A percentile compares a stretch with the other conserved stretches of the same genome.
These are phyloP conservation scores for Balansia obtecta DNA, from an alignment of 2,329 filamentous ascomycete species.

Conservation along the genomic window DNA sequence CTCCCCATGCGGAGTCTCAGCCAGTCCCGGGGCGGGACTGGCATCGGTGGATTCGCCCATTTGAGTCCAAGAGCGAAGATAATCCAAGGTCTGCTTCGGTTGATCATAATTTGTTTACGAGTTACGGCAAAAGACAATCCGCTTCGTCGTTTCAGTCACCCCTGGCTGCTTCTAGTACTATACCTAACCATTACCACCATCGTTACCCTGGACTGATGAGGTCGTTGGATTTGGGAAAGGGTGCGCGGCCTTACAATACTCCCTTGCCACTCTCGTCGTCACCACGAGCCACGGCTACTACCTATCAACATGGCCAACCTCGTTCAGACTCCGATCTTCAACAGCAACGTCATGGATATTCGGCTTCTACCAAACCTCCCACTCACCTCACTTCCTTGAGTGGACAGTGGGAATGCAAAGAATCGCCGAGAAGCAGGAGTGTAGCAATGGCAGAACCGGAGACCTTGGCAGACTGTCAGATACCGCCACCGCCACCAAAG, in stretches of 20 bases:
- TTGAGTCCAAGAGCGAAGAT: constrained; percentile 28
- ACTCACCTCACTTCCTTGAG: not conserved
- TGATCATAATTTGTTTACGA: constrained; percentile 47
- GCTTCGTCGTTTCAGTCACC: constrained; percentile 39
- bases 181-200: constrained; percentile 28
- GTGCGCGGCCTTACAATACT: constrained; percentile 15
- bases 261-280: constrained; percentile 28
- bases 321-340: constrained; percentile 33
- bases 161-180: constrained; percentile 45
- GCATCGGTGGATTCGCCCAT: constrained; percentile 28
- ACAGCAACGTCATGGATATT: constrained; percentile 10
- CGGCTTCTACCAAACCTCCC: not conserved
- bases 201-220: constrained; percentile 33
- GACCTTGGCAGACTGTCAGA: not conserved
- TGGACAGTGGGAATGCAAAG: not conserved
- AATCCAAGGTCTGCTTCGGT: constrained; percentile 47
- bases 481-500: not conserved
- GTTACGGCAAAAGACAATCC: constrained; percentile 52
- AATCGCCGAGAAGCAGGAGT: not conserved
- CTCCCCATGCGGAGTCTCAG: constrained; percentile 23
- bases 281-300: constrained; percentile 18
- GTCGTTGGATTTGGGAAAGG: constrained; percentile 27
- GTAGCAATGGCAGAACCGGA: not conserved
- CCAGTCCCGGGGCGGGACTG: constrained; percentile 27
- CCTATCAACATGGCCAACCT: constrained; percentile 31